A percentile compares a stretch with the other conserved stretches of the same genome.
Conservation (phyloP, 768 basidiomycete species). For the Xerocomellus intermedius region DNA sequence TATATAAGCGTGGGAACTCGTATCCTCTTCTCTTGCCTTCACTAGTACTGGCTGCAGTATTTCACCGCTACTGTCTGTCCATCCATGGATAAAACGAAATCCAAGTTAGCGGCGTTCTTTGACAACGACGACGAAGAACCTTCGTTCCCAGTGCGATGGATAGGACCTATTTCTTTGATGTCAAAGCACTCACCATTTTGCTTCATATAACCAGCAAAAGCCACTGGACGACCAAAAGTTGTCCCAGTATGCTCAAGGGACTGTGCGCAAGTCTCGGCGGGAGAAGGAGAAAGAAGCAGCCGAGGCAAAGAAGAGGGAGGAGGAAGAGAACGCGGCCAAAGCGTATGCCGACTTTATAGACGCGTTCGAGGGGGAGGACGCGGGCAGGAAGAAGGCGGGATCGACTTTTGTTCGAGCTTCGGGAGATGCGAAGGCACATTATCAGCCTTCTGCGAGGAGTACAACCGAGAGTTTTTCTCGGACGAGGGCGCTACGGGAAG, state of each 20-base stretch:
- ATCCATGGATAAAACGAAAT: constrained; percentile 37
- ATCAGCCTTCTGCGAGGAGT: constrained; percentile 42
- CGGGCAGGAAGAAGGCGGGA: constrained; percentile 45
- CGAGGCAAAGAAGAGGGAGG: constrained; percentile 83
- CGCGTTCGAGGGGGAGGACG: constrained; percentile 75
- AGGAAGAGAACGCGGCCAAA: constrained; percentile 74
- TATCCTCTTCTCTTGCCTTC: neutral
- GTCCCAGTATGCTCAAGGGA: constrained; percentile 84
- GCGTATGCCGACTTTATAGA: constrained; percentile 85
- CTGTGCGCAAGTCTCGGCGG: constrained; percentile 81
- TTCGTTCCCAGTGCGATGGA: constrained; percentile 90
- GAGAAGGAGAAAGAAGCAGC: constrained; percentile 94
- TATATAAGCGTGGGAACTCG: constrained; percentile 27
- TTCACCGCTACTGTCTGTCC: neutral
- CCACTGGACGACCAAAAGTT: constrained; percentile 82
- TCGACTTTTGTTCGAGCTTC: constrained; percentile 65
- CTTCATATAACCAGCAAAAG: constrained; percentile 68
- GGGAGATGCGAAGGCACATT: constrained; percentile 36
- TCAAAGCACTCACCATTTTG: constrained; percentile 58
- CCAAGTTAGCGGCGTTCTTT: constrained; percentile 75
- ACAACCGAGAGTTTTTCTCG: constrained; percentile 31
- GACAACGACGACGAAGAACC: constrained; percentile 82
- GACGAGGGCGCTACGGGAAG: constrained; percentile 30
- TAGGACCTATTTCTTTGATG: constrained; percentile 56
- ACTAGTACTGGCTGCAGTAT: neutral